Conservation (phyloP, 148 eudicot genomes). For the Selenicereus undatus region DNA sequence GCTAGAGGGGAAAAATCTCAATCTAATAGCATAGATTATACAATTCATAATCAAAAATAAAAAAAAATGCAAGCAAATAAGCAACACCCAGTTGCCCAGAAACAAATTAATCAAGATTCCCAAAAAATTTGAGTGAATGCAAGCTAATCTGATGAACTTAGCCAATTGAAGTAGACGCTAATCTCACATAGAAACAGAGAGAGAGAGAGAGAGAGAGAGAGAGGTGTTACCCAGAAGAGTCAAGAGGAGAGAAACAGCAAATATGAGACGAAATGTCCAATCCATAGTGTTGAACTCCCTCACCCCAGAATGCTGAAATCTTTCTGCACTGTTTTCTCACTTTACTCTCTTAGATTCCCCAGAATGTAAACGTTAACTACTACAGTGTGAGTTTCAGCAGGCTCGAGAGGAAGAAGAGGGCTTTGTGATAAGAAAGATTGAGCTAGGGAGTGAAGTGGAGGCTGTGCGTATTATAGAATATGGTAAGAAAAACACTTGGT, state of each 20-base stretch:
- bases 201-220: not conserved
- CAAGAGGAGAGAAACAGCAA: conserved; percentile 40
- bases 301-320: not conserved
- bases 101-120: not conserved
- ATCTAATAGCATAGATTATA: not conserved
- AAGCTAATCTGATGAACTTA: not conserved
- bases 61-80: not conserved
- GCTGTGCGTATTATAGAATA: not conserved
- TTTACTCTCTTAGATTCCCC: not conserved
- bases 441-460: not conserved
- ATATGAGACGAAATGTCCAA: conserved; percentile 33
- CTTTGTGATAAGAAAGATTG: too few species aligned
- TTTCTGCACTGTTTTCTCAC: not conserved
- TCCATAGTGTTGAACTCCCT: conserved; percentile 28
- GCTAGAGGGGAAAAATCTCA: not conserved
- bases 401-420: not conserved
- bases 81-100: not conserved
- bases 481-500: too few species aligned
- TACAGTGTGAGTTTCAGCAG: not conserved
- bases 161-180: not conserved
- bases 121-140: not conserved
- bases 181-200: not conserved
- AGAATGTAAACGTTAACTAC: conserved; percentile 16
- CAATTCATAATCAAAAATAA: not conserved
- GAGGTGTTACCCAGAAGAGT: conserved; percentile 14